Base-by-base conservation (phyloP, 1,284 basidiomycete genomes). In the Tausonia pullulans region DNA sequence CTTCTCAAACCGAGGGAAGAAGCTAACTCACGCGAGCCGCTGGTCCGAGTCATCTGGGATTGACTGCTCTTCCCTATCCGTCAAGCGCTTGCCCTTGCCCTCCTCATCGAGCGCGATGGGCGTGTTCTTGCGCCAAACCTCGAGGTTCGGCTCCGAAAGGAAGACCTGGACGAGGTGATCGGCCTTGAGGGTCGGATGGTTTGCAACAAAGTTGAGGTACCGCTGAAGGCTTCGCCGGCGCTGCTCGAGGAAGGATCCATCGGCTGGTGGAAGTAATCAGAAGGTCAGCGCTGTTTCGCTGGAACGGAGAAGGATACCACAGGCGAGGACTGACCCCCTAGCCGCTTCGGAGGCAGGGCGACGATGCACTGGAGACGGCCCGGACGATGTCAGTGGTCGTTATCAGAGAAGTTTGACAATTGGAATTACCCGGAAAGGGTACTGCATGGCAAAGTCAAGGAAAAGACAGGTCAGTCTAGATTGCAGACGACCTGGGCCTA, bases 341-440 rank as follows among this genome's bases (percentile, higher is more conserved):
- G 81, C 56, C 90, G 83, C 75, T 97, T 97, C 0, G 93, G 93
- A 8, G 93, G 93, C 48, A 96, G 77, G 2, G 84, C 78, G n/a
- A 90, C 86, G 67, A 95, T 81, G n/a, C 96, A 78, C 48, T n/a
- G n/a, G n/a, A n/a, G n/a, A n/a, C n/a, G n/a, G n/a, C n/a, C n/a
- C n/a, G n/a, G n/a, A n/a, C n/a, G n/a, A n/a, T n/a, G n/a, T n/a
- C n/a, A n/a, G n/a, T n/a, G n/a, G n/a, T n/a, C n/a, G n/a, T n/a
- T n/a, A n/a, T n/a, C n/a, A n/a, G n/a, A n/a, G n/a, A n/a, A n/a
- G n/a, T n/a, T n/a, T n/a, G n/a, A n/a, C n/a, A n/a, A n/a, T n/a
- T n/a, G n/a, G n/a, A n/a, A n/a, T n/a, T n/a, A n/a, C n/a, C n/a
- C 93, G 84, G 81, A 96, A 96, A 0, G 93, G 92, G 78, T 97